A percentile compares a stretch with the other conserved stretches of the same genome.
phyloP scores from a whole-genome alignment of 495 filamentous ascomycete genomes.

The Rhypophila decipiens region DNA sequence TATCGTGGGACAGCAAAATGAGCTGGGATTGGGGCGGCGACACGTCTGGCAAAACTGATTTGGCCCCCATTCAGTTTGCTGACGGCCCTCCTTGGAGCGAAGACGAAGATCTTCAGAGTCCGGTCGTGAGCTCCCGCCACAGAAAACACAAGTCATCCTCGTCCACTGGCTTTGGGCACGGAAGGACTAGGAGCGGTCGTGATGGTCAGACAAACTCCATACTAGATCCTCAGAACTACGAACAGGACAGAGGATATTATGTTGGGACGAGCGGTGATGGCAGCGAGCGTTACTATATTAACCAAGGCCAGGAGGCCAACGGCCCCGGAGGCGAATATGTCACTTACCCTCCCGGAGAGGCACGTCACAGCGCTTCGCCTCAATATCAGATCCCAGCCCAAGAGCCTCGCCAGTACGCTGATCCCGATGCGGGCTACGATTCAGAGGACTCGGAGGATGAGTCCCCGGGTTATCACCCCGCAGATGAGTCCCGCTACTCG shows the following conservation, averaged over 20 bases:
- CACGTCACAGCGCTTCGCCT: conserved; percentile 43
- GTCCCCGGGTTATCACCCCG: conserved; percentile 42
- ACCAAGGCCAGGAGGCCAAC: conserved; percentile 59
- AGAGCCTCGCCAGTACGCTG: conserved; percentile 51
- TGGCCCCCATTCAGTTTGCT: conserved; percentile 78
- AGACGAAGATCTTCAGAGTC: conserved; percentile 91
- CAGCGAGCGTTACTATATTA: conserved; percentile 70
- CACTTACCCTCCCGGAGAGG: conserved; percentile 65
- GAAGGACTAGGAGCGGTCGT: conserved; percentile 35
- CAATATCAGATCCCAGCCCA: conserved; percentile 36
- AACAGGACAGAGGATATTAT: conserved; percentile 57
- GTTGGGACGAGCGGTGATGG: conserved; percentile 64
- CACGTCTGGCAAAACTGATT: conserved; percentile 45
- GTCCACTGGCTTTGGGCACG: conserved; percentile 38
- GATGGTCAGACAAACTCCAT: conserved; percentile 23
- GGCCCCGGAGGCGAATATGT: conserved; percentile 76
- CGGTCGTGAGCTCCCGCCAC: conserved; percentile 71
- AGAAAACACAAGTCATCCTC: conserved; percentile 74
- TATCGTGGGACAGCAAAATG: conserved; percentile 50
- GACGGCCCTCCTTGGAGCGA: conserved; percentile 97
- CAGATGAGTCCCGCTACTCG: conserved; percentile 66
- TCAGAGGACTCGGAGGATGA: conserved; percentile 53
- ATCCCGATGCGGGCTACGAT: conserved; percentile 46
- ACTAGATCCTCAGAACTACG: conserved; percentile 36
- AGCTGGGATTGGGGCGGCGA: conserved; percentile 50